Evolutionary conservation across 179 eudicot genomes (phyloP).

Genomic region (Vitellaria paradoxa): DNA sequence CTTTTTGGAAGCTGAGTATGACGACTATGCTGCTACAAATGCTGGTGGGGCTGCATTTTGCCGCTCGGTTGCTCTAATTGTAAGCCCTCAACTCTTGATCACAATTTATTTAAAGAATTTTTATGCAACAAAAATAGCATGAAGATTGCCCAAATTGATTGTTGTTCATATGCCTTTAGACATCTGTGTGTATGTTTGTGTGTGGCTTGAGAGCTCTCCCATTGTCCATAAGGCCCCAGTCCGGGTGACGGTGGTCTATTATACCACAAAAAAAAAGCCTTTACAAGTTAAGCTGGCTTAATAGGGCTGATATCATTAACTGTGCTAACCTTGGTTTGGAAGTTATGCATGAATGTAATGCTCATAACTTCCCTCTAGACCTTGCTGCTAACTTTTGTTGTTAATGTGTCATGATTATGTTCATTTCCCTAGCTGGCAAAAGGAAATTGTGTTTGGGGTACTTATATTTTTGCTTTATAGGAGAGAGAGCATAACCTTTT

Average conservation of each 20-base stretch:
- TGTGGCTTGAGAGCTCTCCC: no score
- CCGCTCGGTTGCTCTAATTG: slow-evolving; percentile 83
- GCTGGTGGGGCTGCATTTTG: slow-evolving; percentile 90
- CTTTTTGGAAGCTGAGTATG: slow-evolving; percentile 83
- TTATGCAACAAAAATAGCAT: background rate
- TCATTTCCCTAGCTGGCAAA: background rate
- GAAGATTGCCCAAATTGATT: background rate
- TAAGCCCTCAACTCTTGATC: slow-evolving; percentile 35
- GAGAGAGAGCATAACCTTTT: background rate
- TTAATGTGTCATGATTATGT: background rate
- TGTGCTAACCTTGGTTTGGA: no score
- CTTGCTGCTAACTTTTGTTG: no score
- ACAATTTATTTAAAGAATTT: background rate
- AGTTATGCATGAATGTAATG: no score
- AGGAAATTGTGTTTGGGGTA: no score
- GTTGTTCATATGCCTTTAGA: no score
- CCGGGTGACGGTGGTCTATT: background rate
- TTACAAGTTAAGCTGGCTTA: background rate
- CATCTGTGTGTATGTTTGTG: no score
- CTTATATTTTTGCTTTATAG: background rate
- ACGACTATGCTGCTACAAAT: slow-evolving; percentile 73
- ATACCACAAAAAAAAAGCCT: background rate
- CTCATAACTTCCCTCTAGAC: no score
- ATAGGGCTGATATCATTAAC: no score
- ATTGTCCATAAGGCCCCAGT: no score